Evolutionary conservation across 352 stramenopile genomes (phyloP).

Genomic region (Saprolegnia diclina): DNA sequence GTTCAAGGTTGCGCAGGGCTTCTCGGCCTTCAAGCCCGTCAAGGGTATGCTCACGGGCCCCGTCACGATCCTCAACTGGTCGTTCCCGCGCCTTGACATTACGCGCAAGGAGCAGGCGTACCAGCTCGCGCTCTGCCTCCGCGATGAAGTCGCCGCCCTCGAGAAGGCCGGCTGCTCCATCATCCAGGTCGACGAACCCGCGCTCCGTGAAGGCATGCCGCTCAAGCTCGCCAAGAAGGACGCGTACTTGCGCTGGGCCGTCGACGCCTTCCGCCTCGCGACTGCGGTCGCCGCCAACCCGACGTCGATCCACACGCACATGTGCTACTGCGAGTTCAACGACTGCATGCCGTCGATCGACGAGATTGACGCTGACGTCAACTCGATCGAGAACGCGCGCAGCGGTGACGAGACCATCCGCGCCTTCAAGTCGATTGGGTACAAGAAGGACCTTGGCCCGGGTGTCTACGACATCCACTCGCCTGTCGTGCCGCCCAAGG

Average conservation of each 20-base stretch:
- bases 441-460: constrained; percentile 87
- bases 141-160: constrained; percentile 88
- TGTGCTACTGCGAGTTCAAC: constrained; percentile 95
- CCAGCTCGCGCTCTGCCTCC: constrained; percentile 85
- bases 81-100: constrained; percentile 89
- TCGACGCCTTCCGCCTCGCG: constrained; percentile 83
- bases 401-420: constrained; percentile 88
- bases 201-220: constrained; percentile 89
- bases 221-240: constrained; percentile 79
- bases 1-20: constrained; percentile 85
- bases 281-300: constrained; percentile 81
- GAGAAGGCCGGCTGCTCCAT: constrained; percentile 84
- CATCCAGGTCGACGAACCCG: constrained; percentile 90
- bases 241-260: constrained; percentile 72
- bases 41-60: constrained; percentile 93
- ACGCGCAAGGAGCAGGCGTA: constrained; percentile 84
- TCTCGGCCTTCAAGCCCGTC: constrained; percentile 82
- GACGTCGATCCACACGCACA: constrained; percentile 93
- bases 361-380: constrained; percentile 90
- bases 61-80: constrained; percentile 95
- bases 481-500: constrained; percentile 84
- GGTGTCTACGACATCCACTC: constrained; percentile 94
- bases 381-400: constrained; percentile 92
- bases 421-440: constrained; percentile 84
- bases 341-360: constrained; percentile 92